Evolutionary conservation across 2,329 filamentous ascomycete species (phyloP), one percentile per base, ranked within the genome.

Genomic region (Chrysoporthe austroafricana): DNA sequence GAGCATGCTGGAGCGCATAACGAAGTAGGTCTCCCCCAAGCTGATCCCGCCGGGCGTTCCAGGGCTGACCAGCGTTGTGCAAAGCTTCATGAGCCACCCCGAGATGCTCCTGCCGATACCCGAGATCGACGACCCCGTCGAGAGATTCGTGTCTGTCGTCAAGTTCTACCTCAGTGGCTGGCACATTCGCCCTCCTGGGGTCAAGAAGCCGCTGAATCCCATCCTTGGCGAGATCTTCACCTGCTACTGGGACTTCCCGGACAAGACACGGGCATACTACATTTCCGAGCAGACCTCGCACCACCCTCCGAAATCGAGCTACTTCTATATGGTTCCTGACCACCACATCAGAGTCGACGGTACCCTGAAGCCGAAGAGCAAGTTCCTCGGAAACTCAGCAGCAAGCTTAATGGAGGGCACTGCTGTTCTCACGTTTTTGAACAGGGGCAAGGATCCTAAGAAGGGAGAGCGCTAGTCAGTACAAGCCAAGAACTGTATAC

Each of bases 341-440:
- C 93, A 98, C 76, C 84, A 96, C 76, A 97, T 99, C 73, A 89
- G 96, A 66, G 97, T 99, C 74, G 96, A 99, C 75, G 96, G 96
- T 26, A 97, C 93, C 4, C 84, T 99, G 72, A 98, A 98, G 78
- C 96, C 96, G 1, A 88, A 94, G 73, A 97, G 94, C 80, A 96
- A 91, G 76, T 99, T 99, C 76, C 81, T 99, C 52, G 96, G 96
- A 63, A 99, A 99, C 80, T 99, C 96, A 3, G 96, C 96, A 0
- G 96, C 95, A 52, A 98, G 95, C 80, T 84, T 99, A 82, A 99
- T 99, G 96, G 96, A 99, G 77, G 96, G 96, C 1, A 93, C 96
- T 64, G 95, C 95, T 2, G 91, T 96, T 68, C 81, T 99, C 77
- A 89, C 89, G 62, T 84, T 99, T 64, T 77, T 94, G 71, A 97